phyloP scores from a whole-genome alignment of 2,329 filamentous ascomycete species.

The Fusarium metavorans region DNA sequence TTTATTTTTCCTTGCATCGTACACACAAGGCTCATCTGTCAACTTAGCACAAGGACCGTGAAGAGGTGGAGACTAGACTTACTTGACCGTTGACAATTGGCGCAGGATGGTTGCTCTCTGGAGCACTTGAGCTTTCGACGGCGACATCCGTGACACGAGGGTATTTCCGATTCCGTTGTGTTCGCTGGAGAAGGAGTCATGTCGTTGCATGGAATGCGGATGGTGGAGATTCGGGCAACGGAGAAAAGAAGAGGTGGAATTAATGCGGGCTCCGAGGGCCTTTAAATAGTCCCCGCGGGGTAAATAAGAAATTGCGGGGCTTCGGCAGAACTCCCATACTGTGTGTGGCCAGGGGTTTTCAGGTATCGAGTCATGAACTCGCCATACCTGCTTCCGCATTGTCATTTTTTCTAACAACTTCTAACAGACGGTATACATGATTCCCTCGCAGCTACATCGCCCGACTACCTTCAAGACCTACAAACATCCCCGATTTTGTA shows the following conservation, averaged over 20 bases:
- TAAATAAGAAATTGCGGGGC: background rate
- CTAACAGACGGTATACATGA: background rate
- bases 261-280: background rate
- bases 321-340: background rate
- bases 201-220: background rate
- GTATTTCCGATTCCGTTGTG: background rate
- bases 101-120: background rate
- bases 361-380: background rate
- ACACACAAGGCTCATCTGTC: constrained; percentile 15
- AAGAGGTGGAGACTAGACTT: background rate
- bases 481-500: background rate
- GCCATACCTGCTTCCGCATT: background rate
- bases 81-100: background rate
- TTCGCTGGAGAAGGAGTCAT: background rate
- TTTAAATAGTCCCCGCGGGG: background rate
- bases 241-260: background rate
- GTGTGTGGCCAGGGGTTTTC: background rate
- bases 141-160: constrained; percentile 1
- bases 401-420: background rate
- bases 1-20: constrained; percentile 25
- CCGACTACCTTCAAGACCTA: too few species aligned
- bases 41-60: background rate
- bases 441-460: background rate
- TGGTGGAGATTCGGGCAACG: background rate
- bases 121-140: constrained; percentile 1